These are phyloP conservation scores for Debaryomycetaceae sp. DNA, from an alignment of 1,139 yeast genomes.

Conservation along the genomic window DNA sequence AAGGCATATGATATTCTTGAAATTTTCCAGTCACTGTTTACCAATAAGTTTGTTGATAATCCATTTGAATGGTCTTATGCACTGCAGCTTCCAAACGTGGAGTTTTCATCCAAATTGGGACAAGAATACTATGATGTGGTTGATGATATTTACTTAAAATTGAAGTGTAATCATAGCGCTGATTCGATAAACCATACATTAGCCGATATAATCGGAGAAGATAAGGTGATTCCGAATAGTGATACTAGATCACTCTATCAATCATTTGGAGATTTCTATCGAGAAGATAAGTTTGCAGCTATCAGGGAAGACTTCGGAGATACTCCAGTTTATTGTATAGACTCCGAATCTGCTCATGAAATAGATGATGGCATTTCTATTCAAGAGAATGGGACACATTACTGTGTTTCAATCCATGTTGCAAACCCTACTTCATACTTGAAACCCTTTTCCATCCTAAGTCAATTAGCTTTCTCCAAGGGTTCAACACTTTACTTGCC, in stretches of 20 bases:
- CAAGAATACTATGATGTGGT: constrained; percentile 39
- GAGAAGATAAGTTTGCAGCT: constrained; percentile 30
- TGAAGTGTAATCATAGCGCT: background rate
- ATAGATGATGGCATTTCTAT: constrained; percentile 91
- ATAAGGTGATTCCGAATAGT: background rate
- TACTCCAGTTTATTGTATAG: constrained; percentile 77
- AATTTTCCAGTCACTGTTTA: constrained; percentile 5
- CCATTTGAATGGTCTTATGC: constrained; percentile 49
- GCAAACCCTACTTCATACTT: constrained; percentile 83
- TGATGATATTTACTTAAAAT: constrained; percentile 10
- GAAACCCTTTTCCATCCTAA: constrained; percentile 44
- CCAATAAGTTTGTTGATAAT: constrained; percentile 22
- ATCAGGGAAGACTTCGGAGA: constrained; percentile 34
- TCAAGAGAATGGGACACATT: constrained; percentile 27
- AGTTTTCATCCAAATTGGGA: constrained; percentile 36
- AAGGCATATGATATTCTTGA: constrained; percentile 46
- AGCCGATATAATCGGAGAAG: background rate
- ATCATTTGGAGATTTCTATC: constrained; percentile 20
- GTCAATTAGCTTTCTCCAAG: constrained; percentile 57
- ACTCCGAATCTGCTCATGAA: constrained; percentile 76
- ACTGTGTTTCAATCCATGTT: constrained; percentile 63
- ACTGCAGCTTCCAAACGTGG: constrained; percentile 40
- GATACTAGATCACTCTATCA: background rate
- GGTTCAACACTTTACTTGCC: constrained; percentile 76
- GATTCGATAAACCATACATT: background rate